These are phyloP conservation scores for Aspergillus nomiae DNA, from an alignment of 2,329 filamentous ascomycete species.

Conservation along the genomic window DNA sequence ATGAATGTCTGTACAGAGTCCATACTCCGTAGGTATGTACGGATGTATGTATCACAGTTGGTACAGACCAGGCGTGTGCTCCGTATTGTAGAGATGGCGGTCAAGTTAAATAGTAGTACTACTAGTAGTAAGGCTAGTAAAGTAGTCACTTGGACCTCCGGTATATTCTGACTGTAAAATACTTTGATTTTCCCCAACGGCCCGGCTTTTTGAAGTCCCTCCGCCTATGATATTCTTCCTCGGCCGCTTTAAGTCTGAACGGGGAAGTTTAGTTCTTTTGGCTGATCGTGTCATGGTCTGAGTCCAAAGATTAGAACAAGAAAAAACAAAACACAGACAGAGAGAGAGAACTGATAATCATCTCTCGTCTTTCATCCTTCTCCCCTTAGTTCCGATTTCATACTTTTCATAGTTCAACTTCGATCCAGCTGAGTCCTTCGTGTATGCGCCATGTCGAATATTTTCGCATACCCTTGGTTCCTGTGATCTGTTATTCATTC, in stretches of 20 bases:
- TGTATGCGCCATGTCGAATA: constrained; percentile 38
- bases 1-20: neutral
- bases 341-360: constrained; percentile 6
- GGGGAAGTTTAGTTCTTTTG: constrained; percentile 9
- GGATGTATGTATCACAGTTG: neutral
- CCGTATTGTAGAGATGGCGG: neutral
- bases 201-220: constrained; percentile 6
- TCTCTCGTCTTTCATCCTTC: constrained; percentile 4
- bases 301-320: constrained; percentile 13
- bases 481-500: constrained; percentile 29
- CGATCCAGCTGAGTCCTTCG: constrained; percentile 23
- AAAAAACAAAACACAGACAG: constrained; percentile 10
- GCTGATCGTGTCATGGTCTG: constrained; percentile 23
- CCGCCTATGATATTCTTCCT: constrained; percentile 17
- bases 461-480: constrained; percentile 30
- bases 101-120: constrained; percentile 2
- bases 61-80: neutral
- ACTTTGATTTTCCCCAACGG: constrained; percentile 15
- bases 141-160: neutral
- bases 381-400: constrained; percentile 14
- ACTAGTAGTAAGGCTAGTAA: neutral
- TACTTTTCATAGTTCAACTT: constrained; percentile 19
- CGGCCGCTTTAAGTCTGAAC: constrained; percentile 5
- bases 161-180: constrained; percentile 17
- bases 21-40: too few relatives aligned